A percentile compares a stretch with the other conserved stretches of the same genome.
Evolutionary conservation across 805 yeast genomes (phyloP).

Genomic region (Saccharomycopsis fodiens): DNA sequence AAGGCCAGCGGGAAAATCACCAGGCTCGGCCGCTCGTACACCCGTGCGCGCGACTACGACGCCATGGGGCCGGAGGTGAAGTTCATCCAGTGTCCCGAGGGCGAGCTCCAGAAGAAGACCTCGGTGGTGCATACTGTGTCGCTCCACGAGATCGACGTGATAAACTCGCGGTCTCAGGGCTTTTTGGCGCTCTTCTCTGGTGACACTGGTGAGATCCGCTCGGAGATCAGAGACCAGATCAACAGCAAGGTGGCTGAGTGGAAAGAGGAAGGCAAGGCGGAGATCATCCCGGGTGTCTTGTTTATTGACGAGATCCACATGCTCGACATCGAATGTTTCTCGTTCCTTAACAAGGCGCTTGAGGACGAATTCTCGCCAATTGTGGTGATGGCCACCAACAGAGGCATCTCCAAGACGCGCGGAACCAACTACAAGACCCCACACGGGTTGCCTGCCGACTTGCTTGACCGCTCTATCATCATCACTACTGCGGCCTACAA

Average conservation of each 20-base stretch:
- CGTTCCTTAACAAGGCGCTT: constrained; percentile 90
- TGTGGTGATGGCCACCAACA: constrained; percentile 95
- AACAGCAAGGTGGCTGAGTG: constrained; percentile 96
- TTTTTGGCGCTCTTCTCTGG: constrained; percentile 92
- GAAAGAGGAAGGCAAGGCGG: constrained; percentile 98
- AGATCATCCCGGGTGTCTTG: constrained; percentile 93
- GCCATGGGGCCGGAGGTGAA: constrained; percentile 98
- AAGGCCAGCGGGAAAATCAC: constrained; percentile 92
- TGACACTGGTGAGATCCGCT: constrained; percentile 94
- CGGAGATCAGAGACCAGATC: constrained; percentile 93
- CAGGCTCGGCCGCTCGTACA: constrained; percentile 90
- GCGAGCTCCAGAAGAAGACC: constrained; percentile 92
- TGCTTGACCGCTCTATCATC: constrained; percentile 88
- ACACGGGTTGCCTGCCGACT: constrained; percentile 94
- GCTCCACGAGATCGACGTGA: constrained; percentile 94
- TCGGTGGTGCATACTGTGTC: constrained; percentile 98
- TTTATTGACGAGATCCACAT: constrained; percentile 98
- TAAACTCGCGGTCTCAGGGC: constrained; percentile 96
- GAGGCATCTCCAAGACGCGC: constrained; percentile 89
- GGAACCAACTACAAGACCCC: constrained; percentile 93
- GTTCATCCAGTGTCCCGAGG: constrained; percentile 97
- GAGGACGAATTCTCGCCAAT: constrained; percentile 97
- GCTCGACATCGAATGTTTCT: constrained; percentile 95
- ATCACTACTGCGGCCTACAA: constrained; percentile 77
- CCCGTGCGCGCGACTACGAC: constrained; percentile 95